phyloP scores from a whole-genome alignment of 2,329 filamentous ascomycete species.

The Ascocoryne sarcoides region DNA sequence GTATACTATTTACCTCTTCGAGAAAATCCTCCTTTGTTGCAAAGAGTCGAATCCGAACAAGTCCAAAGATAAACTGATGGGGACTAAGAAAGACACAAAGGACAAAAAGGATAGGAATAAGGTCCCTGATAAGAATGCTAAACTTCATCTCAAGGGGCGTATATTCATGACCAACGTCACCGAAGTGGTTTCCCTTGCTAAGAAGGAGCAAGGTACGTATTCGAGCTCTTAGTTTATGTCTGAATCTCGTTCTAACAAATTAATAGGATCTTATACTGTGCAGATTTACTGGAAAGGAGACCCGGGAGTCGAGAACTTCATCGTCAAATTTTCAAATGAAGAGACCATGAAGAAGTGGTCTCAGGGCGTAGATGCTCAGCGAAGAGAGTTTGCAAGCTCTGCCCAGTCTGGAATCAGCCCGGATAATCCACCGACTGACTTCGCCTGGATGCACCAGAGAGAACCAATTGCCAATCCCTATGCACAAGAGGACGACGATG shows the following conservation, averaged over 20 bases:
- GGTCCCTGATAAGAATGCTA: constrained; percentile 56
- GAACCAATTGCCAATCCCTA: constrained; percentile 75
- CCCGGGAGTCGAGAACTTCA: constrained; percentile 89
- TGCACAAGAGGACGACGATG: constrained; percentile 54
- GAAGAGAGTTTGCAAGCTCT: constrained; percentile 50
- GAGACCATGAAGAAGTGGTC: constrained; percentile 93
- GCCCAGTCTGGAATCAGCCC: constrained; percentile 38
- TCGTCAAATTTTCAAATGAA: constrained; percentile 87
- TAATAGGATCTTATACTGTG: constrained; percentile 76
- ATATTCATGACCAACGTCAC: constrained; percentile 99
- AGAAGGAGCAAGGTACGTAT: constrained; percentile 70
- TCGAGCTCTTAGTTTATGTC: background rate
- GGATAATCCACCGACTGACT: constrained; percentile 46
- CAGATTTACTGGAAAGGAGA: constrained; percentile 99
- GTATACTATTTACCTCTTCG: constrained; percentile 98
- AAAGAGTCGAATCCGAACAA: constrained; percentile 89
- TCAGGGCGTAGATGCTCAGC: constrained; percentile 66
- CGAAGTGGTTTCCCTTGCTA: constrained; percentile 78
- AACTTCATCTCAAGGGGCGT: constrained; percentile 87
- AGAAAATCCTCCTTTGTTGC: constrained; percentile 90
- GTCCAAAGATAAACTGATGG: constrained; percentile 62
- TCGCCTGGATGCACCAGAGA: constrained; percentile 68
- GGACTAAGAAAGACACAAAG: constrained; percentile 61
- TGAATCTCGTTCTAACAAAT: constrained; percentile 23
- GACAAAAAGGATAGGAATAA: constrained; percentile 64